Base-by-base conservation (phyloP, 768 basidiomycete genomes). In the Termitomyces sp. region DNA sequence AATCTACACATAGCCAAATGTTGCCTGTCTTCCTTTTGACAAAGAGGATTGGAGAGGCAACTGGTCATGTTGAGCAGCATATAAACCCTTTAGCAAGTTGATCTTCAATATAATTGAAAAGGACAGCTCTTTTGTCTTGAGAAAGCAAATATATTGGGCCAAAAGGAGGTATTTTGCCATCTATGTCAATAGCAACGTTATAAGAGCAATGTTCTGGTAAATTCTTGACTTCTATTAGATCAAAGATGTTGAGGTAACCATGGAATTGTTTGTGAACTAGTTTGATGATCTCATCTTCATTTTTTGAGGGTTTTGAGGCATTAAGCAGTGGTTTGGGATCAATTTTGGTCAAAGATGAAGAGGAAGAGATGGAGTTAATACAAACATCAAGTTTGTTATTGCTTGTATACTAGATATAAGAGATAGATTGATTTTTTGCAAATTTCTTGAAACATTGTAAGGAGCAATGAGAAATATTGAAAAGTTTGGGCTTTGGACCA, bases 141-240 rank as follows among this genome's bases (percentile, higher is more conserved):
- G 69, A 71, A 3, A 74, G 63, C 8, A 61, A 62, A 54, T 75
- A 75, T 15, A 75, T 66, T 1, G 1, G 58, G 27, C 50, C 58
- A 31, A 60, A 42, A 9, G 53, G 63, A 1, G 57, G 59, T 2
- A n/a, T 16, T 20, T 58, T 51, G 36, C 66, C 72, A 13, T 72
- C 68, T 36, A 75, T 53, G 16, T 75, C 58, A 53, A 77, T 76
- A 18, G 61, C 59, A n/a, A 67, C 57, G 49, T 78, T 71, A 54
- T 71, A 76, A 0, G 67, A 62, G 0, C 66, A 66, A 31, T 68
- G 65, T 12, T 62, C 66, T 0, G 72, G 69, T 0, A 77, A 67
- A 0, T 54, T 65, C 20, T 72, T 63, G 7, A 69, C 68, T 15
- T 68, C 57, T 4, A 45, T 41, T 3, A 65, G 57, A 3, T 58